Percentiles rank a stretch among this genome's conserved stretches.
Conservation (phyloP, 2,329 filamentous ascomycete species). For the Pseudogymnoascus verrucosus region DNA sequence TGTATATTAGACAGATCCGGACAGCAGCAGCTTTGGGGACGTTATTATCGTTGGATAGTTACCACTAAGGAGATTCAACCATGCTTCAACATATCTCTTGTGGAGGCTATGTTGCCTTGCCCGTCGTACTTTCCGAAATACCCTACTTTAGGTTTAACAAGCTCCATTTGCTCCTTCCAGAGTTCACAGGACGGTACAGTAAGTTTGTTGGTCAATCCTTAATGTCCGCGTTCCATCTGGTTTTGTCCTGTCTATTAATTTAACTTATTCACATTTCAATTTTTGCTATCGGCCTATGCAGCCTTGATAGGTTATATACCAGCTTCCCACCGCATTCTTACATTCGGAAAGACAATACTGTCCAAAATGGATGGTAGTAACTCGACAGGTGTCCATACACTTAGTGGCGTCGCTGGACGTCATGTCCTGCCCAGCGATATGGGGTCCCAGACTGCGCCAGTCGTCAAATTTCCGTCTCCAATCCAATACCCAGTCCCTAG, state of each 20-base stretch:
- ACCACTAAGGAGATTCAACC: neutral
- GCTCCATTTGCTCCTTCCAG: neutral
- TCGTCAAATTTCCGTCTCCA: neutral
- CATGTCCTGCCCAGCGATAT: neutral
- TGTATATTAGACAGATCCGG: neutral
- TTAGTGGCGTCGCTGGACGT: neutral
- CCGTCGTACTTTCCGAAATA: neutral
- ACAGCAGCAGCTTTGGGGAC: neutral
- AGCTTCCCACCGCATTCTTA: neutral
- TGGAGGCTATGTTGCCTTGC: neutral
- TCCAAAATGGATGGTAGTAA: neutral
- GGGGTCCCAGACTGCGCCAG: neutral
- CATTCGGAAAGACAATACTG: neutral
- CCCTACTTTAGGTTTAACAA: neutral
- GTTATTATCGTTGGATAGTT: neutral
- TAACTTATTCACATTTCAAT: neutral
- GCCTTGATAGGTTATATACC: neutral
- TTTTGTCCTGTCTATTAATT: neutral
- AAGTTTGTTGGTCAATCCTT: neutral
- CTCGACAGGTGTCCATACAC: neutral
- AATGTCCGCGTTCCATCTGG: neutral
- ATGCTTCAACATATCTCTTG: neutral
- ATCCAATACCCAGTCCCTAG: neutral
- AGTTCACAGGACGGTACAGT: neutral
- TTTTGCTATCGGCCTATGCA: neutral